These are phyloP conservation scores for Zanthoxylum bungeanum DNA, from an alignment of 345 rosid species.

Conservation along the genomic window DNA sequence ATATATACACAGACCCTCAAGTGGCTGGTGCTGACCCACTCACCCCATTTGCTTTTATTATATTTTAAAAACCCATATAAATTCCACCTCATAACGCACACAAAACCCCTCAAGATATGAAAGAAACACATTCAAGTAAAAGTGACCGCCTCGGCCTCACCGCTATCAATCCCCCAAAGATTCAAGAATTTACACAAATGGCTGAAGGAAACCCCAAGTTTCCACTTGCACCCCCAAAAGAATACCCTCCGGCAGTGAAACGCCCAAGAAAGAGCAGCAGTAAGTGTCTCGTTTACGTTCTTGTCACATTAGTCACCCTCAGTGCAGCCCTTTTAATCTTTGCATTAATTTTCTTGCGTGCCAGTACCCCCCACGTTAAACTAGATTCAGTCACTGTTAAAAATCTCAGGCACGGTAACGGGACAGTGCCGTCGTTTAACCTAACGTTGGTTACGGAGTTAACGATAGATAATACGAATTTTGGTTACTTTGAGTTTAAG, in stretches of 20 bases:
- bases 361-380: constrained; percentile 31
- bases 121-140: too few species aligned
- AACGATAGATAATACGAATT: constrained; percentile 41
- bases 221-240: constrained; percentile 32
- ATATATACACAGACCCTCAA: neutral
- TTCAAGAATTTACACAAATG: constrained; percentile 16
- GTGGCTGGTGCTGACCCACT: neutral
- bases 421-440: constrained; percentile 29
- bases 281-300: constrained; percentile 42
- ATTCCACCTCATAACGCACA: neutral
- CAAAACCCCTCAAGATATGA: too few species aligned
- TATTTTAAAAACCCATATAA: too few species aligned
- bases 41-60: neutral
- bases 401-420: constrained; percentile 23
- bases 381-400: constrained; percentile 14
- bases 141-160: too few species aligned
- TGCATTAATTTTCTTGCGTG: constrained; percentile 30
- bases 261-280: constrained; percentile 20
- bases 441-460: constrained; percentile 36
- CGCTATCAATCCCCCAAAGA: neutral
- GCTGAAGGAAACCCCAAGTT: constrained; percentile 20
- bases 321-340: constrained; percentile 28
- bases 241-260: constrained; percentile 3
- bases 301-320: constrained; percentile 31
- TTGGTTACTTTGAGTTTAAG: constrained; percentile 38